phyloP scores from a whole-genome alignment of 352 stramenopile genomes.

The Pythium rishiriense region DNA sequence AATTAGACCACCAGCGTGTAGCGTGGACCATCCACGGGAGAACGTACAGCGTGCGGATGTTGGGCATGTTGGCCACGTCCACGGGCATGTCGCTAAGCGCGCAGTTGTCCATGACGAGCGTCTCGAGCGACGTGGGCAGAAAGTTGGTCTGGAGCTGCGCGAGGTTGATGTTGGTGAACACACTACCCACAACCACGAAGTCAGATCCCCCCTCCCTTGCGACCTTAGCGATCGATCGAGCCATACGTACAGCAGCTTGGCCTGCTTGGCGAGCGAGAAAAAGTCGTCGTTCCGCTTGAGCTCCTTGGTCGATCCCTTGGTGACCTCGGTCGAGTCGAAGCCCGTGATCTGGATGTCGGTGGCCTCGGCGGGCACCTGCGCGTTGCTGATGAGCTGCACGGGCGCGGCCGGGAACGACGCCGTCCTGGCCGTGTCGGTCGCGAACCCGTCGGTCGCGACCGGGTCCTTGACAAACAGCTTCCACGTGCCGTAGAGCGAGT shows the following conservation, averaged over 20 bases:
- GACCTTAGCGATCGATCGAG: no score
- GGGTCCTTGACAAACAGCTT: conserved; percentile 78
- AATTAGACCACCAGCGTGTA: no score
- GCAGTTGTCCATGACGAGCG: conserved; percentile 70
- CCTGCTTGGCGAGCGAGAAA: conserved; percentile 41
- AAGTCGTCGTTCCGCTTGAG: conserved; percentile 46
- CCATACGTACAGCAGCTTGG: conserved; percentile 50
- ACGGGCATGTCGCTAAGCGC: conserved; percentile 49
- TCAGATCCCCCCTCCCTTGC: no score
- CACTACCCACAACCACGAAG: conserved; percentile 26
- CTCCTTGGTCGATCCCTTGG: conserved; percentile 61
- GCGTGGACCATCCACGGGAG: no score
- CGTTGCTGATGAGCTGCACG: conserved; percentile 42
- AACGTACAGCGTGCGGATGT: conserved; percentile 56
- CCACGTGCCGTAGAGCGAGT: conserved; percentile 40
- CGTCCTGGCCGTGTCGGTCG: no score
- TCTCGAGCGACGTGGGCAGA: conserved; percentile 47
- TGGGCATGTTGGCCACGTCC: conserved; percentile 49
- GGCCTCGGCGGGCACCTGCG: conserved; percentile 44
- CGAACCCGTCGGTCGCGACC: conserved; percentile 22
- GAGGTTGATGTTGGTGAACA: conserved; percentile 65
- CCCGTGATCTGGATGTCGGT: conserved; percentile 74
- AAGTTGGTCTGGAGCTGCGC: conserved; percentile 43
- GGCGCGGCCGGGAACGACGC: conserved; percentile 49
- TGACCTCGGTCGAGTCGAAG: conserved; percentile 49